phyloP scores from a whole-genome alignment of 257 asterid genomes.

The Buddleja alternifolia region DNA sequence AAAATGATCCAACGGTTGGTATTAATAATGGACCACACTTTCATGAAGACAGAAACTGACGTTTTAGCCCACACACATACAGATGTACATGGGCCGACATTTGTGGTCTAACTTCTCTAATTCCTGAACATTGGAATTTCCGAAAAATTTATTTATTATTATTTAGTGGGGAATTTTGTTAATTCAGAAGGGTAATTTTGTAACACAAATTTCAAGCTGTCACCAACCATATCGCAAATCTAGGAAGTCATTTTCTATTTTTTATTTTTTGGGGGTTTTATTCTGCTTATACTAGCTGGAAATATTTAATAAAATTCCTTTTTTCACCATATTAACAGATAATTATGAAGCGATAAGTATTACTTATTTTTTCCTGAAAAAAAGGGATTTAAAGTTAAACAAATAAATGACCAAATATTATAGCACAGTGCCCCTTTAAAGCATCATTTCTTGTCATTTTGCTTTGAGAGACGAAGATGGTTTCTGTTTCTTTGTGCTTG shows the following conservation, averaged over 20 bases:
- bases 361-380: conserved; percentile 5
- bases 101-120: conserved; percentile 26
- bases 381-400: conserved; percentile 9
- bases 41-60: conserved; percentile 12
- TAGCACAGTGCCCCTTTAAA: conserved; percentile 35
- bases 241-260: conserved; percentile 39
- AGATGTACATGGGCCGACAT: conserved; percentile 36
- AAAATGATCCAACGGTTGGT: conserved; percentile 30
- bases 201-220: conserved; percentile 49
- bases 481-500: conserved; percentile 25
- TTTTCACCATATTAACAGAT: conserved; percentile 17
- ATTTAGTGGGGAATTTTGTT: conserved; percentile 19
- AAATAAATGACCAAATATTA: conserved; percentile 21
- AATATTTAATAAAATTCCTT: not conserved
- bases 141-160: conserved; percentile 25
- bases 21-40: conserved; percentile 24
- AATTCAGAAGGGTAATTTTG: conserved; percentile 44
- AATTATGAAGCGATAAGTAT: conserved; percentile 27
- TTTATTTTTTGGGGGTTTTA: too few species aligned
- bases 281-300: conserved; percentile 38
- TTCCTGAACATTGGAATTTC: conserved; percentile 44
- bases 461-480: conserved; percentile 34
- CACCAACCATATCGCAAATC: conserved; percentile 61
- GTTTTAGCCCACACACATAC: conserved; percentile 27
- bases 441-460: conserved; percentile 41